phyloP scores from a whole-genome alignment of 768 basidiomycete genomes.

The Gautieria morchelliformis region DNA sequence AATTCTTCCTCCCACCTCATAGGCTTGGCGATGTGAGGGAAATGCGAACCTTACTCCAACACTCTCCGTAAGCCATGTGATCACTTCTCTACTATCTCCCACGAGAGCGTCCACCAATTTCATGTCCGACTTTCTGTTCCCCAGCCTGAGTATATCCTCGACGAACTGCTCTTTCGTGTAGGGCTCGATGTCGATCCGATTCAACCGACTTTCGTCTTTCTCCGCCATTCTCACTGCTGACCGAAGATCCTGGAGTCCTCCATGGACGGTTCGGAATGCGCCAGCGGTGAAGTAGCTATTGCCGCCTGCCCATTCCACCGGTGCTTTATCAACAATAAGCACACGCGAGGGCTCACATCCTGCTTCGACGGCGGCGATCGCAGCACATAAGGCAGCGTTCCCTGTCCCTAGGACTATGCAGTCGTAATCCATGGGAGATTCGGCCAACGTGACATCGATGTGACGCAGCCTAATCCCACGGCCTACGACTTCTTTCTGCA shows the following conservation, averaged over 20 bases:
- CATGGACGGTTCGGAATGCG: slow-evolving; percentile 54
- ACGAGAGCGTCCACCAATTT: slow-evolving; percentile 44
- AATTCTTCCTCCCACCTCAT: slow-evolving; percentile 49
- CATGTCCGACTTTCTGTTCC: slow-evolving; percentile 38
- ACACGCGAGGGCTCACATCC: slow-evolving; percentile 43
- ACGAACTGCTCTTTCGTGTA: slow-evolving; percentile 48
- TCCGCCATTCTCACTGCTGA: slow-evolving; percentile 41
- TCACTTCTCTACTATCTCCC: slow-evolving; percentile 41
- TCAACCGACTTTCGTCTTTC: slow-evolving; percentile 24
- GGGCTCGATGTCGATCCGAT: slow-evolving; percentile 45
- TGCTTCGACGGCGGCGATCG: slow-evolving; percentile 47
- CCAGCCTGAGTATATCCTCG: slow-evolving; percentile 52
- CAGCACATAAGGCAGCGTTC: slow-evolving; percentile 59
- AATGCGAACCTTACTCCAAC: slow-evolving; percentile 46
- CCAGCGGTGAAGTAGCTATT: slow-evolving; percentile 70
- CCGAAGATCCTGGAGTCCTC: slow-evolving; percentile 50
- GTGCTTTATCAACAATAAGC: slow-evolving; percentile 57
- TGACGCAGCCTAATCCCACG: too few relatives aligned
- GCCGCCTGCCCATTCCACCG: slow-evolving; percentile 54
- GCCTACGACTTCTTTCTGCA: too few relatives aligned
- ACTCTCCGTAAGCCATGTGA: slow-evolving; percentile 45
- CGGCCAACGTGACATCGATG: too few relatives aligned
- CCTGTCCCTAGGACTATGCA: slow-evolving; percentile 59
- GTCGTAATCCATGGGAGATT: slow-evolving; percentile 22
- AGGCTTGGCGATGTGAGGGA: slow-evolving; percentile 59